Evolutionary conservation across 23 red algal genomes (phyloP), one percentile per base, ranked within the genome.

Genomic region (Gracilaria vermiculophylla): DNA sequence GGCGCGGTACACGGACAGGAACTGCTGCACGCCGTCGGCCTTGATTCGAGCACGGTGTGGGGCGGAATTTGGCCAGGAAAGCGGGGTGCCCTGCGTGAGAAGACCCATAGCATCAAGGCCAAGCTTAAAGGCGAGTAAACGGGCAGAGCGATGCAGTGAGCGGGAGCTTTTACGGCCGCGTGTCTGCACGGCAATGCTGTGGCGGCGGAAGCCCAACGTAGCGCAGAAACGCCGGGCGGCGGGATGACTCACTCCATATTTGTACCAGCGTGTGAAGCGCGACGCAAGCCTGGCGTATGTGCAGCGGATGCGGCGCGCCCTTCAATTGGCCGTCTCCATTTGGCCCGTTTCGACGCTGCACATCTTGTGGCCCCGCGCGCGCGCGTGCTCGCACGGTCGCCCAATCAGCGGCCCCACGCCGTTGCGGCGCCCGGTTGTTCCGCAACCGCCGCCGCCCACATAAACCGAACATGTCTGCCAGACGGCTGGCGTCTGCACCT

Each of bases 11-110:
- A 94, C 83, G 60, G 75, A 61, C 11, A 99, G 77, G 57, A 99
- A 99, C 84, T 99, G 97, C 8, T 55, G 47, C 27, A 99, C 81
- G 45, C 97, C 97, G 53, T 91, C 79, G 17, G 71, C 29, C 44
- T 88, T 76, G 15, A 99, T 69, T n/a, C 85, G 62, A 23, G 61
- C 31, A 44, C 87, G 82, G 78, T 94, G 54, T 20, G 80, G 88
- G 24, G 35, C 19, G 10, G 90, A 85, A 2, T 40, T 53, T 33
- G 80, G 80, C 97, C 97, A 99, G 5, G 84, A 44, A 39, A 99
- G 84, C 12, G 97, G 97, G 47, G 80, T 84, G 72, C 97, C 97
- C 2, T 27, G 49, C 15, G 48, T 23, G 13, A 91, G 74, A 31
- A 91, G 55, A 1, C 87, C 87, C 87, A 91, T 91, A 51, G 42